Evolutionary conservation across 2,329 filamentous ascomycete species (phyloP).

Genomic region (Didymella glomerata): DNA sequence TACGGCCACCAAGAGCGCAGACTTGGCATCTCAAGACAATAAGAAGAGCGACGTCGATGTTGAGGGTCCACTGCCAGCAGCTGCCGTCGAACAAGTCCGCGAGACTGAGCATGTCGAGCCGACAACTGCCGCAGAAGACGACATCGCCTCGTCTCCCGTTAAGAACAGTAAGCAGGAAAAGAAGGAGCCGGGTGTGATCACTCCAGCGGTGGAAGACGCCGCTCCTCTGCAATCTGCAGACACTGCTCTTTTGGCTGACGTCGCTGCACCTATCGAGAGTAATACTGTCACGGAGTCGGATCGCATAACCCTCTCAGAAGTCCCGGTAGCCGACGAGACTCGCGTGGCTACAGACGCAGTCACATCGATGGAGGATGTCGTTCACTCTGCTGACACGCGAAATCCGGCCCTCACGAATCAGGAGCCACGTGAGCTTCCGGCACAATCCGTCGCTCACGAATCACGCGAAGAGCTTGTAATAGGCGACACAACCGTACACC

Average conservation of each 20-base stretch:
- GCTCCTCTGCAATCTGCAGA: not conserved
- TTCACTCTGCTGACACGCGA: not conserved
- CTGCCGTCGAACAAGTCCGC: not conserved
- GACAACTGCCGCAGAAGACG: not conserved
- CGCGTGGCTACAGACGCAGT: not conserved
- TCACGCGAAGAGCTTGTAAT: not conserved
- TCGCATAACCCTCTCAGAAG: not conserved
- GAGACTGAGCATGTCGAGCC: not conserved
- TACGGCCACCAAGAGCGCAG: not conserved
- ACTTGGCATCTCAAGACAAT: not conserved
- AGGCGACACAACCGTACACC: not conserved
- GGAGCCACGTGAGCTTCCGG: not conserved
- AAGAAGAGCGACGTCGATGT: not conserved
- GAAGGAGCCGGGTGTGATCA: constrained; percentile 26
- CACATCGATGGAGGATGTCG: not conserved
- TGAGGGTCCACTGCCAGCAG: not conserved
- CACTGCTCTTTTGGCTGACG: constrained; percentile 6
- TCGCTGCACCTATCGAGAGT: constrained; percentile 1
- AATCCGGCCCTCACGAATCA: not conserved
- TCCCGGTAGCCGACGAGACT: not conserved
- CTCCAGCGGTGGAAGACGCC: constrained; percentile 9
- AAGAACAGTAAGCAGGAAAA: constrained; percentile 42
- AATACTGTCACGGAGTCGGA: constrained; percentile 4
- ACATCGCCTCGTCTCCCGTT: constrained; percentile 15
- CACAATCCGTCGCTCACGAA: not conserved